Base-by-base conservation (phyloP, 805 yeast genomes). In the Nakazawaea populi region DNA sequence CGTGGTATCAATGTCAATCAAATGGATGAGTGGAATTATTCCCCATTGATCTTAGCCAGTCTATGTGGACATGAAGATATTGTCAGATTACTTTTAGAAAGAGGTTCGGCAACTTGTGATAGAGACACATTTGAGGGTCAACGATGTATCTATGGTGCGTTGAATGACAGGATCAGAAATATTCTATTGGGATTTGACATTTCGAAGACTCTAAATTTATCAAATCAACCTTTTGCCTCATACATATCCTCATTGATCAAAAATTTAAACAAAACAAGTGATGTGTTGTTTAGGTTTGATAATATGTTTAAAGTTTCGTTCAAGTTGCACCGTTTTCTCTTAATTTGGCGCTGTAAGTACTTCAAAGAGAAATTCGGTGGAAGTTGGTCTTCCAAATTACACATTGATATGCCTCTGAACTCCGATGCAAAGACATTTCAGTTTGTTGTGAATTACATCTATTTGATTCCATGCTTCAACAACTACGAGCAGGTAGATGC, bases 71-170 rank as follows among this genome's bases (percentile, higher is more conserved):
- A 87, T 62, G 74, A 73, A 54, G 70, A 68, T 1, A 73, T 87
- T 4, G 94, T 87, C n/a, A 71, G 69, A 48, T 63, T 82, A 46
- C 66, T 87, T 27, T 68, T 87, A 8, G 73, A 77, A 43, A 67
- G 80, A 43, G 96, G 96, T 6, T 38, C 43, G 7, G 89, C 94
- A 0, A 73, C 81, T 6, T 86, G 92, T 63, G 91, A 85, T 63
- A 73, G 89, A 59, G 92, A 87, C 60, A 83, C 90, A n/a, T 82
- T 82, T 59, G 87, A 86, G 62, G 94, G 95, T 2, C 88, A 85
- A 10, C 51, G 87, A 42, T 86, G 92, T 56, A 73, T 87, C 2
- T 86, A 87, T 59, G 94, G 91, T 2, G 94, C 95, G 0, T 65
- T 87, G 51, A 87, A 76, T 14, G 89, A 85, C 60, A 63, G 70